A percentile compares a stretch with the other conserved stretches of the same genome.
Conservation (phyloP, 2,329 filamentous ascomycete species). For the Aspergillus vadensis region DNA sequence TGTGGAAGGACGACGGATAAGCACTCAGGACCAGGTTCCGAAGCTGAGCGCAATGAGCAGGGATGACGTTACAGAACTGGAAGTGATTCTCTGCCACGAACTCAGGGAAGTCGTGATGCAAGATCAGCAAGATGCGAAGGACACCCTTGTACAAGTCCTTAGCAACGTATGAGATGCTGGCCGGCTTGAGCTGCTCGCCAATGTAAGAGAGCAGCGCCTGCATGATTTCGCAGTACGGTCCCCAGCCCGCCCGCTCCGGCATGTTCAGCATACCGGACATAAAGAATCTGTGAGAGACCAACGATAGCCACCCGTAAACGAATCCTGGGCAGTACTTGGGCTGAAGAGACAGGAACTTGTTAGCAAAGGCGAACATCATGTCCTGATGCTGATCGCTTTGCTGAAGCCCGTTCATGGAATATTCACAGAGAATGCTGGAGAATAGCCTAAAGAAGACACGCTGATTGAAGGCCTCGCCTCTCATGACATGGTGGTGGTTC, state of each 20-base stretch:
- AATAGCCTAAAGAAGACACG: conserved; percentile 90
- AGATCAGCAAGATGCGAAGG: conserved; percentile 76
- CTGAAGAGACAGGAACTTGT: conserved; percentile 70
- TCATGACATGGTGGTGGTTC: conserved; percentile 80
- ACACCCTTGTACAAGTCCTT: conserved; percentile 85
- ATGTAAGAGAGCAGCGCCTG: conserved; percentile 72
- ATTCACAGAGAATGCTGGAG: conserved; percentile 77
- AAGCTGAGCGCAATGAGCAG: conserved; percentile 80
- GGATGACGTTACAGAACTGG: conserved; percentile 77
- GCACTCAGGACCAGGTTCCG: conserved; percentile 86
- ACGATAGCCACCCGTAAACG: conserved; percentile 77
- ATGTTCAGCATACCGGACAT: conserved; percentile 74
- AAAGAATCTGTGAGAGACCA: conserved; percentile 83
- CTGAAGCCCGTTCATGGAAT: conserved; percentile 62
- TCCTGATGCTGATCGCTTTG: conserved; percentile 64
- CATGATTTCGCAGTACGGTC: conserved; percentile 71
- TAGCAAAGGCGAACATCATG: conserved; percentile 71
- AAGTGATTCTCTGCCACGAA: conserved; percentile 88
- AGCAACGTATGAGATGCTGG: conserved; percentile 67
- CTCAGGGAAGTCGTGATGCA: conserved; percentile 93
- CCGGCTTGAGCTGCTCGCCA: conserved; percentile 75
- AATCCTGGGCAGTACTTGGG: conserved; percentile 80
- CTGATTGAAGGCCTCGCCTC: conserved; percentile 80
- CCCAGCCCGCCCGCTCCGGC: conserved; percentile 72
- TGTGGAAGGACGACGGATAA: conserved; percentile 68